Evolutionary conservation across 306 rosid genomes (phyloP).

Genomic region (Canavalia gladiata): DNA sequence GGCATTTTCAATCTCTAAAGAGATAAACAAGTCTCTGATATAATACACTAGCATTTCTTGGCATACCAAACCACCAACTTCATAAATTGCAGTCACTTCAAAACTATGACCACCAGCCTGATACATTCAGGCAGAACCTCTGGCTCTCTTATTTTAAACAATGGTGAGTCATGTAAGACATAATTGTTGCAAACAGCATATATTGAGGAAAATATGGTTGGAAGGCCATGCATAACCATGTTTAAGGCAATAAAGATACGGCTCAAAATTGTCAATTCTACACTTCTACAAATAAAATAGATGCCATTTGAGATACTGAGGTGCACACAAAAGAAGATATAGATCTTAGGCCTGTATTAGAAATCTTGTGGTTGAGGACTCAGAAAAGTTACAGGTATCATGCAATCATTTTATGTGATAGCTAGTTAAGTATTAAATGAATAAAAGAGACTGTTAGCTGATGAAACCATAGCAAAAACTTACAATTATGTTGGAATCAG

Average conservation of each 20-base stretch:
- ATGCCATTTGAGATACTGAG: not conserved
- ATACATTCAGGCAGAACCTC: not conserved
- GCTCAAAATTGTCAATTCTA: not conserved
- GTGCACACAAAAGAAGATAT: not conserved
- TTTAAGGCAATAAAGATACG: not conserved
- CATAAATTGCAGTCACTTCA: not conserved
- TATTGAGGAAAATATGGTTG: not conserved
- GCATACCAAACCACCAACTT: not conserved
- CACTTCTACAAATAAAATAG: not conserved
- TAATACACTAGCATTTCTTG: not conserved
- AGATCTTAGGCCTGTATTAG: not conserved
- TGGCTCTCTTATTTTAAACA: not conserved
- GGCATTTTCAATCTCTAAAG: not conserved
- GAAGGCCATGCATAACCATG: not conserved
- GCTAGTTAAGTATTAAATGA: not conserved
- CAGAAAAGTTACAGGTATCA: not conserved
- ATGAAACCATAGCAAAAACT: not conserved
- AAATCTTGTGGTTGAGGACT: not conserved
- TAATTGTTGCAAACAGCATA: not conserved
- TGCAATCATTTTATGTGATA: not conserved
- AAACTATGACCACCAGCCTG: not conserved
- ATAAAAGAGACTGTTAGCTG: not conserved
- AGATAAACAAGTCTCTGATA: not conserved
- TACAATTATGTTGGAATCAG: constrained; percentile 10
- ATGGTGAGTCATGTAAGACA: not conserved